A percentile compares a stretch with the other conserved stretches of the same genome.
phyloP scores from a whole-genome alignment of 306 rosid species.

The Prinsepia uniflora region DNA sequence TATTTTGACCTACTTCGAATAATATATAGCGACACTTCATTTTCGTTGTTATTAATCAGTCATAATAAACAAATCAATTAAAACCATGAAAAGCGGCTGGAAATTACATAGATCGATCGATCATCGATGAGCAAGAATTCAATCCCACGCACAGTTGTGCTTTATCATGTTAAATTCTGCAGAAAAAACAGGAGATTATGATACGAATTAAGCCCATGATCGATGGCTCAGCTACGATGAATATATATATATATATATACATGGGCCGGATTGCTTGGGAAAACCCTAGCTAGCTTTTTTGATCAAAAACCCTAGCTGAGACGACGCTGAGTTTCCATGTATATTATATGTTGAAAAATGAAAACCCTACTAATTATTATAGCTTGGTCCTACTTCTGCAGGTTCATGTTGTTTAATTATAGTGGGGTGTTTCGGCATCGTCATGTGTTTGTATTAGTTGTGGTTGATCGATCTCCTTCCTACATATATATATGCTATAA shows the following conservation, averaged over 20 bases:
- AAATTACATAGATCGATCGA: background rate
- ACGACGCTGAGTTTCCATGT: too few species aligned
- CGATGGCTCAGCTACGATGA: too few species aligned
- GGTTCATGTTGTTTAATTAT: too few species aligned
- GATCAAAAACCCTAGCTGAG: background rate
- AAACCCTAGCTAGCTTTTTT: background rate
- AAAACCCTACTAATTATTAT: background rate
- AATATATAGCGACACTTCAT: background rate
- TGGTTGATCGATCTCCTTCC: conserved; percentile 25
- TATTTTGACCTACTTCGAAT: background rate
- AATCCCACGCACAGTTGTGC: too few species aligned
- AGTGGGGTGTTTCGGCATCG: background rate
- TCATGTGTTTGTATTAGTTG: conserved; percentile 7
- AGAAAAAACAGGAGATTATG: too few species aligned
- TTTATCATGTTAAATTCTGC: too few species aligned
- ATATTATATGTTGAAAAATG: too few species aligned
- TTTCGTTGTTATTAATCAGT: background rate
- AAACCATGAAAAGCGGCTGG: background rate
- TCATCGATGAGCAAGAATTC: too few species aligned
- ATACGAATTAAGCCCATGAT: too few species aligned
- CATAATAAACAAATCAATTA: background rate
- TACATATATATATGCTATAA: background rate
- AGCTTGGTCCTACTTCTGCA: too few species aligned
- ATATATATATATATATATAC: too few species aligned
- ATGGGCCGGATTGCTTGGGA: too few species aligned